Conservation (phyloP, 2,329 filamentous ascomycete genomes). For the Tolypocladium album region DNA sequence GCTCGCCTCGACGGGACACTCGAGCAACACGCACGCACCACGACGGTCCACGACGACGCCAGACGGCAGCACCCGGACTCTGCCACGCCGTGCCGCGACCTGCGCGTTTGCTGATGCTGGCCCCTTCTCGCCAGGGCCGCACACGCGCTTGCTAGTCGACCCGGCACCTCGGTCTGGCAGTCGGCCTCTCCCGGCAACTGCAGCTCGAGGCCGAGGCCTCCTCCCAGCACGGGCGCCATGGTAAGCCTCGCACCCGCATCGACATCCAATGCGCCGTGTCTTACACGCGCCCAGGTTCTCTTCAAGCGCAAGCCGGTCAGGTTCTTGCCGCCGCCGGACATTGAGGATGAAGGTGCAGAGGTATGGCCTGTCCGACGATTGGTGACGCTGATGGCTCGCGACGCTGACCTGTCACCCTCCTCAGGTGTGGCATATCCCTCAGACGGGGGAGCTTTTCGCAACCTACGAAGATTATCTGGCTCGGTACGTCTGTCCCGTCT, state of each 20-base stretch:
- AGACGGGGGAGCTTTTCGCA: constrained; percentile 82
- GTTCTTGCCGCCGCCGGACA: constrained; percentile 58
- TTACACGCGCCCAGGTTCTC: constrained; percentile 53
- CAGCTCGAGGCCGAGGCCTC: background rate
- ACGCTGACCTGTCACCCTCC: constrained; percentile 8
- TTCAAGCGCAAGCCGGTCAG: constrained; percentile 94
- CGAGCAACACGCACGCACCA: background rate
- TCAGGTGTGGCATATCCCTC: constrained; percentile 83
- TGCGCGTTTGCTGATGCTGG: background rate
- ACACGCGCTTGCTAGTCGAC: background rate
- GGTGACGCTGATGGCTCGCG: background rate
- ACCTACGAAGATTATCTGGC: constrained; percentile 81
- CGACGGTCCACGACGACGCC: background rate
- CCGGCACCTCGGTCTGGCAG: background rate
- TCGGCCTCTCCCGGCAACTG: background rate
- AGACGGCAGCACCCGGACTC: background rate
- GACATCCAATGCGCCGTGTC: background rate
- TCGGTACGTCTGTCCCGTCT: constrained; percentile 45
- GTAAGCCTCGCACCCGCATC: background rate
- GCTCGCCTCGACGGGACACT: background rate
- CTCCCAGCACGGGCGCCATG: constrained; percentile 2
- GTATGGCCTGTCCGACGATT: constrained; percentile 37
- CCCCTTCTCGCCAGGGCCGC: background rate
- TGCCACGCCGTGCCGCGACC: constrained; percentile 2
- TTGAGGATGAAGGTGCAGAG: constrained; percentile 75